Percentiles rank a stretch among this genome's conserved stretches.
Conservation (phyloP, 306 rosid species). For the Cicer cuneatum region DNA sequence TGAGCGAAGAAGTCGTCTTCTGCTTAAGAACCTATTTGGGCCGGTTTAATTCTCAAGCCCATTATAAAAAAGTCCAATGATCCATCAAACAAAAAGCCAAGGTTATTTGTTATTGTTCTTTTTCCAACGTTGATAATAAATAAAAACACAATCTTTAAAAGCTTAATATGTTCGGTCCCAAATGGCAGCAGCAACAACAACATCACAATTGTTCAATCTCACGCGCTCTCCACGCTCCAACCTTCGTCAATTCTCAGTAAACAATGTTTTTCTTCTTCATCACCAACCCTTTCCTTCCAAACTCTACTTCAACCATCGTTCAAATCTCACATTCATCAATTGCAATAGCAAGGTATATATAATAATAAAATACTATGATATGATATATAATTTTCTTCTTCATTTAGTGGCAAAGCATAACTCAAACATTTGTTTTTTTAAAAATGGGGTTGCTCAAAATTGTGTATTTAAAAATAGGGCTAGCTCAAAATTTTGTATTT, state of each 20-base stretch:
- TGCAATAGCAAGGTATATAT: conserved; percentile 52
- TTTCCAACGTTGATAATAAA: neutral
- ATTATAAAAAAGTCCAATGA: neutral
- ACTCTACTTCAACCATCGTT: conserved; percentile 37
- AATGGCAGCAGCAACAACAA: conserved; percentile 56
- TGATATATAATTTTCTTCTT: conserved; percentile 16
- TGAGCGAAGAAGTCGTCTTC: no score
- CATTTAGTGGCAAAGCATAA: neutral
- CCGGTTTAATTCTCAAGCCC: no score
- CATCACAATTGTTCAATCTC: conserved; percentile 30
- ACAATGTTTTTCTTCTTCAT: conserved; percentile 29
- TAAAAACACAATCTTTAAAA: conserved; percentile 4
- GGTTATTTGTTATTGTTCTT: neutral
- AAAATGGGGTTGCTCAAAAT: neutral
- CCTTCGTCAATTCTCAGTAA: conserved; percentile 37
- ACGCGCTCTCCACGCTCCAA: conserved; percentile 44
- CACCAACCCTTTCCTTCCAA: conserved; percentile 20
- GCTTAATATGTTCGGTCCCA: conserved; percentile 20
- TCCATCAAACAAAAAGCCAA: neutral
- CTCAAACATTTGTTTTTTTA: neutral
- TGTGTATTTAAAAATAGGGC: neutral
- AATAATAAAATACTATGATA: conserved; percentile 3
- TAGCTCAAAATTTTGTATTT: neutral
- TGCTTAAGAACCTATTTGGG: no score
- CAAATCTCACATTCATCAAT: conserved; percentile 40